Evolutionary conservation across 176 grass and related monocot genomes (phyloP), one percentile per base, ranked within the genome.

Genomic region (Carex kokanica): DNA sequence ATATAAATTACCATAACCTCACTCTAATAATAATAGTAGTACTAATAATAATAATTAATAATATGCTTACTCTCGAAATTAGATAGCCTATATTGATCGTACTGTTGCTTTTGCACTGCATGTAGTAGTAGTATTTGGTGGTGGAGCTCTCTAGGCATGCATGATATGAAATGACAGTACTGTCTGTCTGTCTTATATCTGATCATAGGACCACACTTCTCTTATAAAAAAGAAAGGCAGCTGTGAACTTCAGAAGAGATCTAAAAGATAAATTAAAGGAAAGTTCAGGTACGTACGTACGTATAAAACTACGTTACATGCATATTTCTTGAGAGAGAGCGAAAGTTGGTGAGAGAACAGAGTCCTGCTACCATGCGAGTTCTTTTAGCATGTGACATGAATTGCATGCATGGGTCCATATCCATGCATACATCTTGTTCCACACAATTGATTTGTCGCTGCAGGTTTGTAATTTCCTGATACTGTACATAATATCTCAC

Each of bases 111-210:
- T 64, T 31, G 61, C 61, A 64, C 31, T 49, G 45, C 45, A 49
- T 49, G 61, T 64, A 31, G 25, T 64, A 31, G 20, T 25, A 25
- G n/a, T n/a, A n/a, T 40, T 45, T 47, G 6, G 32, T 47, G 69
- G 38, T 51, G 34, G 38, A 38, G 20, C 34, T 45, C 18, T 74
- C 70, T 40, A 74, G 38, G 31, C 70, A 74, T 51, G 71, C 36
- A 74, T 74, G 71, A 74, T 20, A 14, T 74, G 71, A 74, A 51
- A 51, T 74, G 40, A 74, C 40, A 47, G 71, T 40, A 51, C 71
- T n/a, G n/a, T n/a, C n/a, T n/a, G n/a, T 52, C 70, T 74, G 41
- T 52, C 71, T 51, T 65, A 25, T 21, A 74, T 74, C 71, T 24
- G 21, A 74, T 51, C 40, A 74, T 74, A 45, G 70, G 70, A 47